Percentiles rank a stretch among this genome's conserved stretches.
Evolutionary conservation across 495 filamentous ascomycete species (phyloP).

Genomic region (Talaromyces trachyspermus): DNA sequence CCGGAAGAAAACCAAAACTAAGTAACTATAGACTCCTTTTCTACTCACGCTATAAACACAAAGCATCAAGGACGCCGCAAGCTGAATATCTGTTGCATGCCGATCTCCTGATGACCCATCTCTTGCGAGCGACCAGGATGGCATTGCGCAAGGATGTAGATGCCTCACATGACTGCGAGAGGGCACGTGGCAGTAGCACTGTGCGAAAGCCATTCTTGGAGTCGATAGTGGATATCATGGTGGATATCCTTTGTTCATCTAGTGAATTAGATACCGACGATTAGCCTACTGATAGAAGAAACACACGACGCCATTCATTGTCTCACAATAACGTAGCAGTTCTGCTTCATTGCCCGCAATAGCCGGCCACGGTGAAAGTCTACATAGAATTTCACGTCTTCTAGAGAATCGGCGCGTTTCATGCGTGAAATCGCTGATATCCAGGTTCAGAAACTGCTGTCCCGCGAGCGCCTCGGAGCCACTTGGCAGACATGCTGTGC

Average conservation of each 20-base stretch:
- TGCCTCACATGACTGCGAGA: neutral
- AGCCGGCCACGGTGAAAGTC: neutral
- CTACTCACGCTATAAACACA: constrained; percentile 4
- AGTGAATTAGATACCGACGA: neutral
- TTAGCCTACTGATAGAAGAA: neutral
- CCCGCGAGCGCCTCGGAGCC: neutral
- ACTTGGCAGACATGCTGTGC: neutral
- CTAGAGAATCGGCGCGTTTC: neutral
- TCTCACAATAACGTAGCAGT: neutral
- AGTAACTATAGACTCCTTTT: neutral
- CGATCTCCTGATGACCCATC: neutral
- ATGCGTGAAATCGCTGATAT: neutral
- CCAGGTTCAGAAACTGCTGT: neutral
- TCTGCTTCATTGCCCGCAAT: neutral
- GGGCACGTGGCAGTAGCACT: neutral
- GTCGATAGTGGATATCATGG: constrained; percentile 7
- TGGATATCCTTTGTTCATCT: constrained; percentile 1
- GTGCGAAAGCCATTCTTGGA: neutral
- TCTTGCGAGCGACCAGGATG: neutral
- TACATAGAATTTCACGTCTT: no score
- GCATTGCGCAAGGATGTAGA: neutral
- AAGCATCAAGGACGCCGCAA: constrained; percentile 3
- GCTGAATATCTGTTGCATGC: neutral
- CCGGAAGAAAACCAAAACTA: neutral
- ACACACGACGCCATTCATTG: neutral